Base-by-base conservation (phyloP, 2,329 filamentous ascomycete species). In the Hypoxylon sp. region DNA sequence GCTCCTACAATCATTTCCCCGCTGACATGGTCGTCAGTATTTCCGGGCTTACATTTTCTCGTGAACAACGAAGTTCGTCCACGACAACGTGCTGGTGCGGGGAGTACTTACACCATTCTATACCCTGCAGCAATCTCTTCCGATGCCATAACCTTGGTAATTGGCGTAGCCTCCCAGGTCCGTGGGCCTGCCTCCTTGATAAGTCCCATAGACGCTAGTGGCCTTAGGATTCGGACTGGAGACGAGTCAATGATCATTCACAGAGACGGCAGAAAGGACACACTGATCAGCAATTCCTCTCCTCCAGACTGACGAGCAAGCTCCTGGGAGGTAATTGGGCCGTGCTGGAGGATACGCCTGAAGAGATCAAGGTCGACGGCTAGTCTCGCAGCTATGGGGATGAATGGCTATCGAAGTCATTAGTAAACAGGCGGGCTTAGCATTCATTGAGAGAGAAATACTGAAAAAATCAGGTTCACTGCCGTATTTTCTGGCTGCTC, bases 281-380 rank as follows among this genome's bases (percentile, higher is more conserved):
- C 59, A 70, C 69, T 43, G 35, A 72, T 70, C 13, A 72, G 27
- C 7, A 69, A 35, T 47, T 69, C 69, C 52, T 72, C 68, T 4
- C 63, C 66, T 0, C 65, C 55, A 1, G 69, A 65, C 4, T 62
- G 37, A 1, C 45, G 46, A 2, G 67, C 66, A 1, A 72, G 64
- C 18, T 66, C 49, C 20, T 51, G 5, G 0, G 65, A 69, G 10
- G 51, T 64, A 18, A 69, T 41, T 1, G 62, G 57, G 5, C 38
- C 49, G 23, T 62, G 21, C 6, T 47, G 13, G 6, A 42, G 24
- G 15, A 71, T 70, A 13, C 57, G 48, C 21, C 62, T 67, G 58
- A 70, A 70, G 4, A 72, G 63, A 18, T 58, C 55, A 5, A 72
- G 51, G 2, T 67, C 45, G 4, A 69, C 57, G 2, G 65, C 67